Evolutionary conservation across 1,139 yeast genomes (phyloP), one percentile per base, ranked within the genome.

Genomic region (Lodderomyces margitis): DNA sequence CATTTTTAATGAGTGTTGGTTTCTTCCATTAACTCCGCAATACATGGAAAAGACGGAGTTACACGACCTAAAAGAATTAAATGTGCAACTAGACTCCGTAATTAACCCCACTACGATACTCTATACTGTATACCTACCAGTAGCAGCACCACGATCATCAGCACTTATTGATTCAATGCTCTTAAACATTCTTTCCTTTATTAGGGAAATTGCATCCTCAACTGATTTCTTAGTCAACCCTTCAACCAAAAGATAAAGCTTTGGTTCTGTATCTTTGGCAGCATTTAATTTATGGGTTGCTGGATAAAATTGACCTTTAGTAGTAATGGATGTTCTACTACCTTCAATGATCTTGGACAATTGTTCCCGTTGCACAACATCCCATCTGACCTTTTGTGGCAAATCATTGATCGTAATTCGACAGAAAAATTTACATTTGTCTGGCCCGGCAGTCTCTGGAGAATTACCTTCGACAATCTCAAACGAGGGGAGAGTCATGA

Each of bases 311-410:
- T 76, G 80, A 10, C 98, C 98, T 57, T 83, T 87, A 40, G 81
- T 80, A 1, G 97, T 89, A 39, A 91, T 81, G 4, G 96, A 82
- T 1, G 92, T 82, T 1, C 83, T 76, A 0, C 94, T 83, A 35
- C 80, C 70, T 39, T 87, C 95, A 38, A 81, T 80, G 37, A 92
- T 75, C 50, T 77, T 78, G 2, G 78, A 63, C 39, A 87, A 70
- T 36, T 79, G 81, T 3, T 83, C 83, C 24, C 85, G 74, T 47
- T 84, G 82, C 3, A 91, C 82, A 4, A 87, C 91, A 39, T 75
- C 75, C 94, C 95, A 84, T 51, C 98, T 69, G 0, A 91, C 92
- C 36, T 77, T 72, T 54, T 86, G 92, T 0, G 98, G 96, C 23
- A 87, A 69, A 56, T 92, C 97, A 54, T 92, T 92, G 50, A 91